Percentiles rank a stretch among this genome's conserved stretches.
Evolutionary conservation across 225 moss, liverwort and hornwort genomes (phyloP).

Genomic region (Marchantia polymorpha): DNA sequence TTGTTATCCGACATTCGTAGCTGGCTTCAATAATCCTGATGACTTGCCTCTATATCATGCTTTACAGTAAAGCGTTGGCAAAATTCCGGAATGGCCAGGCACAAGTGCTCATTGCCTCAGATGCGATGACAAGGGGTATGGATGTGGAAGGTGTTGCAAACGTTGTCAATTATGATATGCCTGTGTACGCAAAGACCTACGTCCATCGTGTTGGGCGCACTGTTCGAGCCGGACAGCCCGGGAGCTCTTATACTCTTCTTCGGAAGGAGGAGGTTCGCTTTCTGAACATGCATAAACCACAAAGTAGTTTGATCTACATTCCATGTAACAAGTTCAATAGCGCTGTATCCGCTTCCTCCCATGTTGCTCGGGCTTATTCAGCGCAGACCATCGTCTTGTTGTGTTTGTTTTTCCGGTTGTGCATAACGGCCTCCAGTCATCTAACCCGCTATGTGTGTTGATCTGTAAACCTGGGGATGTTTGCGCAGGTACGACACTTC

Average conservation of each 20-base stretch:
- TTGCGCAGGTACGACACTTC: slow-evolving; percentile 73
- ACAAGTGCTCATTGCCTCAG: slow-evolving; percentile 89
- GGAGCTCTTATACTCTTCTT: slow-evolving; percentile 82
- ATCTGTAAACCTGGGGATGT: not conserved
- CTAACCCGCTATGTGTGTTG: not conserved
- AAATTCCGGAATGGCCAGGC: slow-evolving; percentile 78
- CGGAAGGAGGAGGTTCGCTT: slow-evolving; percentile 73
- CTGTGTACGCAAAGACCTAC: slow-evolving; percentile 97
- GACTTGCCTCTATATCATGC: not conserved
- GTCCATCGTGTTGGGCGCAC: slow-evolving; percentile 99
- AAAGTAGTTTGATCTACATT: too few species aligned
- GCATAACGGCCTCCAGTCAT: too few species aligned
- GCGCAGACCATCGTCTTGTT: too few species aligned
- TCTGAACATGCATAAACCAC: too few species aligned
- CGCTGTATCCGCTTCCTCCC: too few species aligned
- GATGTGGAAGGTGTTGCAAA: slow-evolving; percentile 96
- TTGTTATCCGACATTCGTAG: not conserved
- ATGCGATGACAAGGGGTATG: slow-evolving; percentile 99
- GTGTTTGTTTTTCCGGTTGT: too few species aligned
- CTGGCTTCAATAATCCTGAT: not conserved
- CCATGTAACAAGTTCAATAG: too few species aligned
- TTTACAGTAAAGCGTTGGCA: slow-evolving; percentile 72
- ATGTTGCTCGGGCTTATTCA: too few species aligned
- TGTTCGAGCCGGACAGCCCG: slow-evolving; percentile 84
- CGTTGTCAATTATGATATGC: slow-evolving; percentile 94